These are phyloP conservation scores for Fusarium domesticum DNA, from an alignment of 2,329 filamentous ascomycete species.

Conservation along the genomic window DNA sequence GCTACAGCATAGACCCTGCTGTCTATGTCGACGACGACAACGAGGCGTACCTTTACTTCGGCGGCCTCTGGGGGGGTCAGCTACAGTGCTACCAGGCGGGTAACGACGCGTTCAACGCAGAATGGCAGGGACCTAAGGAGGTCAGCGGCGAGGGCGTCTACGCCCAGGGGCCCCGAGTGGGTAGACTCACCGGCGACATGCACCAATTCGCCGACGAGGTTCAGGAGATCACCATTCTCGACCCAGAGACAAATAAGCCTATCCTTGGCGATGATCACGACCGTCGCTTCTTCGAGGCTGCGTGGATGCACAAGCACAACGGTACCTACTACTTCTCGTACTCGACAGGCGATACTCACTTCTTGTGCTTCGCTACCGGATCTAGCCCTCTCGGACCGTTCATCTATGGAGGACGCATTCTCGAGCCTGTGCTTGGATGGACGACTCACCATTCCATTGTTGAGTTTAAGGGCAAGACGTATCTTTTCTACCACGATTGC, in stretches of 20 bases:
- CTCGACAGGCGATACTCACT: slow-evolving; percentile 76
- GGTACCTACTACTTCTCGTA: slow-evolving; percentile 74
- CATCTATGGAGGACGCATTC: slow-evolving; percentile 65
- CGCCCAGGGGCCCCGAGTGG: slow-evolving; percentile 67
- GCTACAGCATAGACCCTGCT: slow-evolving; percentile 75
- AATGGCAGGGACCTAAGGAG: slow-evolving; percentile 56
- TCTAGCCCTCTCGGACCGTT: slow-evolving; percentile 68
- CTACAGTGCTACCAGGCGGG: slow-evolving; percentile 69
- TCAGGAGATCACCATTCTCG: slow-evolving; percentile 62
- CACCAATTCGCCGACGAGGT: slow-evolving; percentile 54
- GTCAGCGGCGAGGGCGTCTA: slow-evolving; percentile 51
- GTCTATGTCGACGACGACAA: slow-evolving; percentile 62
- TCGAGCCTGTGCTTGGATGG: slow-evolving; percentile 77
- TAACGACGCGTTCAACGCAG: slow-evolving; percentile 51
- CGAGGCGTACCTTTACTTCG: slow-evolving; percentile 59
- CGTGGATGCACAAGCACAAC: slow-evolving; percentile 73
- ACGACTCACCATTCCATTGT: slow-evolving; percentile 79
- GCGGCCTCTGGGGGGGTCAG: slow-evolving; percentile 78
- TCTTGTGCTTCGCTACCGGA: slow-evolving; percentile 65
- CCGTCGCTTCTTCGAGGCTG: slow-evolving; percentile 74
- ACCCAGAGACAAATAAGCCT: slow-evolving; percentile 56
- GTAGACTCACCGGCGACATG: slow-evolving; percentile 63
- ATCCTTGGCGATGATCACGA: slow-evolving; percentile 68
- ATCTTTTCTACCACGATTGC: slow-evolving; percentile 74
- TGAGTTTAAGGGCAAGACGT: slow-evolving; percentile 70